Base-by-base conservation (phyloP, 2,329 filamentous ascomycete genomes). In the Colletotrichum sp. region DNA sequence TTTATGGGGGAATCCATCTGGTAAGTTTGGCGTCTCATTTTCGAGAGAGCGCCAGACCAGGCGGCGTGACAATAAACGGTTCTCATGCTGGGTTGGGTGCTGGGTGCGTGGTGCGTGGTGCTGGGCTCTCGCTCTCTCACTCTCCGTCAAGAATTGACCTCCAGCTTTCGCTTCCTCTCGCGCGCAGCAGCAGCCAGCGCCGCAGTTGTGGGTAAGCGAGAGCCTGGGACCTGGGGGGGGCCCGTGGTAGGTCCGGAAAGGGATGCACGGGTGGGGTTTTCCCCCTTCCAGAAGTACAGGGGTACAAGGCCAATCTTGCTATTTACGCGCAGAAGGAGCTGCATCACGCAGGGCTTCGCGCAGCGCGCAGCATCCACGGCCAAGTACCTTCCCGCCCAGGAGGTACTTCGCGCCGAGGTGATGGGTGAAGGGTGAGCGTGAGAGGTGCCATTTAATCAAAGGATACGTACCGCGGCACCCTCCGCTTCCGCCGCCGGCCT, bases 1-100 rank as follows among this genome's bases (percentile, higher is more conserved):
- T 80, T 80, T 80, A 82, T 84, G 83, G 83, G 82, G 83, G 83
- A 82, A 79, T 82, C 80, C 83, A 82, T 84, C 80, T 80, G 80
- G 77, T 76, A 77, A 73, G 81, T 81, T 83, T 83, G 82, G 82
- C 82, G 82, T 83, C 82, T 83, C 82, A 83, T 83, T 83, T 83
- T 78, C 68, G 74, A 74, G 61, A 68, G 69, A 77, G 75, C 72
- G 77, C 76, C 77, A 70, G 70, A 76, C 73, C 73, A 77, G 77
- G 77, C 76, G 77, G 76, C 77, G 75, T 78, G 77, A 78, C 77
- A 78, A 78, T 78, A 77, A 77, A 77, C 77, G 73, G 76, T 76
- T 74, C 73, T 77, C 76, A 78, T 78, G 77, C 76, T 78, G 77
- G 76, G 77, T 77, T 77, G 75, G 75, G 77, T 74, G 74, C 61